phyloP scores from a whole-genome alignment of 2,329 filamentous ascomycete species.

The Cadophora gregata region DNA sequence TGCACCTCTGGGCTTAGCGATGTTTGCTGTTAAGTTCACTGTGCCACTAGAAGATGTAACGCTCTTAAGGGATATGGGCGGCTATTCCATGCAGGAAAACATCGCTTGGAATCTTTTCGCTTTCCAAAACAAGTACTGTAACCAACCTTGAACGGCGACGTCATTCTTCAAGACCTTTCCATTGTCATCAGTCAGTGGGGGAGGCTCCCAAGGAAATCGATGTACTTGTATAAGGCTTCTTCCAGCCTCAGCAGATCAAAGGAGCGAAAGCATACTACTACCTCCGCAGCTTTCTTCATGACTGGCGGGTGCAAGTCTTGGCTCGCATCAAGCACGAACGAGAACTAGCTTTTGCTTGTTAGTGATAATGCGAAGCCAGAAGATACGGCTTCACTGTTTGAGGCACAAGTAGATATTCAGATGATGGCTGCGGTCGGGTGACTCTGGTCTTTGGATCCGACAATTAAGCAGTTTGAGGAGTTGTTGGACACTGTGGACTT shows the following conservation, averaged over 20 bases:
- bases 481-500: neutral
- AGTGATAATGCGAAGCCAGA: neutral
- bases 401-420: neutral
- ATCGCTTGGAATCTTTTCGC: neutral
- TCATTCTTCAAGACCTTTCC: neutral
- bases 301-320: neutral
- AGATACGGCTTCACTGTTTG: neutral
- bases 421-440: neutral
- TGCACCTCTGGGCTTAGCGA: no score
- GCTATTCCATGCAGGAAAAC: no score
- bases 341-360: neutral
- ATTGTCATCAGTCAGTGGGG: neutral
- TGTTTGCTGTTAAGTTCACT: no score
- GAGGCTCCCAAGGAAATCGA: neutral
- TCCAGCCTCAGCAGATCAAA: conserved; percentile 6
- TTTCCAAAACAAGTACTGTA: neutral
- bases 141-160: neutral
- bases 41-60: neutral
- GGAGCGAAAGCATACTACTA: conserved; percentile 3
- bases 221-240: conserved; percentile 1
- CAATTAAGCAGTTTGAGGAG: neutral
- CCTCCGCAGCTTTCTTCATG: neutral
- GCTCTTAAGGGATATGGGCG: neutral
- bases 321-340: neutral
- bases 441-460: neutral